These are phyloP conservation scores for Macrolepiota albuminosa DNA, from an alignment of 768 basidiomycete genomes.

Conservation along the genomic window DNA sequence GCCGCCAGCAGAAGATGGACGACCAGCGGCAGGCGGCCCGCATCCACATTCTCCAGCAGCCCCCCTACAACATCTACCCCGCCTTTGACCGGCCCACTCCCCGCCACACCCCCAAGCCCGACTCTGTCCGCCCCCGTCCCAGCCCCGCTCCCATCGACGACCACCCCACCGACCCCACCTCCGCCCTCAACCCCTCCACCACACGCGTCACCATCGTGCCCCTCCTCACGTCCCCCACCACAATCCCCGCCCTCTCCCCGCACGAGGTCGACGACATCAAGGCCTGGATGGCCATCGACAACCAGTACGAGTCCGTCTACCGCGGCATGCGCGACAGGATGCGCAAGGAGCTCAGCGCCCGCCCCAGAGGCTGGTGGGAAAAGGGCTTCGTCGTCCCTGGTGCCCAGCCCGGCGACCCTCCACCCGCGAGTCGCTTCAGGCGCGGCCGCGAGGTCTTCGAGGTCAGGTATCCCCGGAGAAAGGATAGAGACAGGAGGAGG, in stretches of 20 bases:
- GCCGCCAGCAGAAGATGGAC: background rate
- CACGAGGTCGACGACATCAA: slow-evolving; percentile 50
- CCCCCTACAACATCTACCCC: background rate
- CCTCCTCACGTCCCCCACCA: slow-evolving; percentile 41
- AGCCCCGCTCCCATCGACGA: background rate
- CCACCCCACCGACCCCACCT: slow-evolving; percentile 27
- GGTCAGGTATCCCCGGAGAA: slow-evolving; percentile 26
- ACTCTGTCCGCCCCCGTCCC: background rate
- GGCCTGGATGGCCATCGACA: slow-evolving; percentile 51
- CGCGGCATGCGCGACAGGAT: slow-evolving; percentile 33
- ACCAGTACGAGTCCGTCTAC: slow-evolving; percentile 4
- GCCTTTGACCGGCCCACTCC: background rate
- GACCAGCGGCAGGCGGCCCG: background rate
- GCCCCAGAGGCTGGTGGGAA: slow-evolving; percentile 63
- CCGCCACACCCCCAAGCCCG: background rate
- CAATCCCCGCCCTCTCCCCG: slow-evolving; percentile 49
- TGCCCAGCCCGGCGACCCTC: background rate
- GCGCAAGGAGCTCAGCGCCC: slow-evolving; percentile 40
- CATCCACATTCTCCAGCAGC: background rate
- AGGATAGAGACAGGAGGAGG: slow-evolving; percentile 23
- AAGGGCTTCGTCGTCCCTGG: slow-evolving; percentile 21
- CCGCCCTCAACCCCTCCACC: slow-evolving; percentile 48
- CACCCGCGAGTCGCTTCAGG: background rate
- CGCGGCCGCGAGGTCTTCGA: slow-evolving; percentile 34
- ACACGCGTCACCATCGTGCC: slow-evolving; percentile 64